phyloP scores from a whole-genome alignment of 2,329 filamentous ascomycete species.

The Hypoxylon sp. region DNA sequence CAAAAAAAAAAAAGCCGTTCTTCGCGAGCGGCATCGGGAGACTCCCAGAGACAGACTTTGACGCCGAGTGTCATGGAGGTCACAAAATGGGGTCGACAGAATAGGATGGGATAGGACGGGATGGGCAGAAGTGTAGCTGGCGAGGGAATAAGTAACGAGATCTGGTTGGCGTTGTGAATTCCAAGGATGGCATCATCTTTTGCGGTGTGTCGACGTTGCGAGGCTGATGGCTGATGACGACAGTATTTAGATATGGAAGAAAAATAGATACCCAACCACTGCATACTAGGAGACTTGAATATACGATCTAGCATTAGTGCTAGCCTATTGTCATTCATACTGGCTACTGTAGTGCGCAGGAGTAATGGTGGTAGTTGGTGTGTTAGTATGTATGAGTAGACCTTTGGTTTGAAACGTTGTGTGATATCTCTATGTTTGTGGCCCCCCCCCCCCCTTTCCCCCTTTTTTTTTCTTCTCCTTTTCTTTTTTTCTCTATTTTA shows the following conservation, averaged over 20 bases:
- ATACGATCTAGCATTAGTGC: constrained; percentile 29
- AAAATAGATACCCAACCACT: constrained; percentile 45
- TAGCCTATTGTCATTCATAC: background rate
- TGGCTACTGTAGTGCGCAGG: background rate
- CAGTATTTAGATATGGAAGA: constrained; percentile 40
- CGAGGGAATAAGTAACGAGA: constrained; percentile 29
- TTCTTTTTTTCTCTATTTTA: no score
- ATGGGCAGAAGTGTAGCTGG: constrained; percentile 18
- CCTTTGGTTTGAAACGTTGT: no score
- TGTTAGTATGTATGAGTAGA: background rate
- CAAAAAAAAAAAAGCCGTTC: background rate
- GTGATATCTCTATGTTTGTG: no score
- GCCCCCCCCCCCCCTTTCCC: no score
- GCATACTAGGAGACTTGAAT: constrained; percentile 38
- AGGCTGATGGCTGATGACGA: constrained; percentile 32
- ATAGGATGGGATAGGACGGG: constrained; percentile 15
- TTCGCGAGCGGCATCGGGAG: constrained; percentile 4
- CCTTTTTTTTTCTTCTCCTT: no score
- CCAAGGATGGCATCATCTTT: constrained; percentile 39
- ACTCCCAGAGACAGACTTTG: constrained; percentile 13
- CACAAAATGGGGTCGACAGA: constrained; percentile 8
- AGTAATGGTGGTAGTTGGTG: background rate
- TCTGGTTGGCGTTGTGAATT: constrained; percentile 36
- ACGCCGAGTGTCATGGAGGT: constrained; percentile 16
- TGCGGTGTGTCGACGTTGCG: constrained; percentile 30